Conservation (phyloP, 257 asterid genomes). For the Catharanthus roseus region DNA sequence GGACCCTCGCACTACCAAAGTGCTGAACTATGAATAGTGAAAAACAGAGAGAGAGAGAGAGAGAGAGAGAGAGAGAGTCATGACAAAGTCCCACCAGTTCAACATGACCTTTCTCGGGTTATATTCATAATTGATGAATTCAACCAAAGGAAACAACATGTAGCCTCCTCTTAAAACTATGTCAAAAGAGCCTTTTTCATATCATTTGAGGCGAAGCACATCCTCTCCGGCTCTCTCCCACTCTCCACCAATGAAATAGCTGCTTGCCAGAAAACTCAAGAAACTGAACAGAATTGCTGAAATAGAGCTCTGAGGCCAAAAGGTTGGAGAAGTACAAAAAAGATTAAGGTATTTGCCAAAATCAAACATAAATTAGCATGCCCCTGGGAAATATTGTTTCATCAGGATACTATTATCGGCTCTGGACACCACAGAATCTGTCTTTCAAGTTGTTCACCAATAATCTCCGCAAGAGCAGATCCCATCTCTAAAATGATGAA, state of each 20-base stretch:
- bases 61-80: neutral
- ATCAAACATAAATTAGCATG: neutral
- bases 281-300: neutral
- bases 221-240: neutral
- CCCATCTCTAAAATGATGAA: slow-evolving; percentile 64
- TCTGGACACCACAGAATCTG: slow-evolving; percentile 1
- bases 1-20: neutral
- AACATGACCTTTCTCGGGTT: slow-evolving; percentile 76
- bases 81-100: slow-evolving; percentile 53
- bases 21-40: slow-evolving; percentile 1
- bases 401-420: neutral
- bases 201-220: neutral
- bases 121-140: slow-evolving; percentile 73
- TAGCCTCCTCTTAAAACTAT: neutral
- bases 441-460: slow-evolving; percentile 35
- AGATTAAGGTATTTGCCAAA: neutral
- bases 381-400: neutral
- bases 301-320: neutral
- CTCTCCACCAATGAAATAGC: neutral
- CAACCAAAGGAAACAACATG: slow-evolving; percentile 56
- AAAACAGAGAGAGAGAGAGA: neutral
- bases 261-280: neutral
- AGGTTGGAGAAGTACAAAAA: neutral
- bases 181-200: neutral
- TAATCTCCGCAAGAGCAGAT: slow-evolving; percentile 61